These are phyloP conservation scores for Dactylellina drechsleri DNA, from an alignment of 2,329 filamentous ascomycete species.

Conservation along the genomic window DNA sequence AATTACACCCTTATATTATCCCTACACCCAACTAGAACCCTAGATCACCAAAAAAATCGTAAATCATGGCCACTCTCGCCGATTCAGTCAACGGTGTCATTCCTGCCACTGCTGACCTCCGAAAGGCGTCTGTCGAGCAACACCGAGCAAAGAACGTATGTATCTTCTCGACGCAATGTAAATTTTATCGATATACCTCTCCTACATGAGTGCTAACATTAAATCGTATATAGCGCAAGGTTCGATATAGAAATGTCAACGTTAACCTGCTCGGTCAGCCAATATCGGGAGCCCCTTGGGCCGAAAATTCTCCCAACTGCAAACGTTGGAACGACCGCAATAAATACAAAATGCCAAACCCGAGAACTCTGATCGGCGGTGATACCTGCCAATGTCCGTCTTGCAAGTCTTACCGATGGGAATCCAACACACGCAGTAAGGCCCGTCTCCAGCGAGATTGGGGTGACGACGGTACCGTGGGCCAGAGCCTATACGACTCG, in stretches of 20 bases:
- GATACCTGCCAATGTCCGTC: conserved; percentile 54
- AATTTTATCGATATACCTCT: not conserved
- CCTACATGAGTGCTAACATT: not conserved
- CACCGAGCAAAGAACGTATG: conserved; percentile 58
- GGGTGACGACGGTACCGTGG: conserved; percentile 32
- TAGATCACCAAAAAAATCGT: not conserved
- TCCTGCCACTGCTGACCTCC: conserved; percentile 55
- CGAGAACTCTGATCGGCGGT: conserved; percentile 28
- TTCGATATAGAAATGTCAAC: conserved; percentile 58
- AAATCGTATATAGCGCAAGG: conserved; percentile 56
- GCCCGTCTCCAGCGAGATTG: conserved; percentile 36
- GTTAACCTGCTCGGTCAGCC: conserved; percentile 57
- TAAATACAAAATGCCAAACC: conserved; percentile 56
- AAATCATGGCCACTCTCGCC: conserved; percentile 38
- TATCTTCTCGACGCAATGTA: not conserved
- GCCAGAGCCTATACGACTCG: conserved; percentile 53
- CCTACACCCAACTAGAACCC: not conserved
- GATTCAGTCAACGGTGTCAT: conserved; percentile 42
- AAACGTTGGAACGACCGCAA: conserved; percentile 57
- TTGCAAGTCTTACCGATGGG: conserved; percentile 47
- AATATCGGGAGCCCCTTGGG: not conserved
- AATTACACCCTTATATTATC: not conserved
- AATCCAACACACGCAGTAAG: conserved; percentile 47
- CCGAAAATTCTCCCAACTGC: conserved; percentile 22
- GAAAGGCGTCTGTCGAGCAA: conserved; percentile 57